Evolutionary conservation across 2,329 filamentous ascomycete genomes (phyloP).

Genomic region (Penicillium sp.): DNA sequence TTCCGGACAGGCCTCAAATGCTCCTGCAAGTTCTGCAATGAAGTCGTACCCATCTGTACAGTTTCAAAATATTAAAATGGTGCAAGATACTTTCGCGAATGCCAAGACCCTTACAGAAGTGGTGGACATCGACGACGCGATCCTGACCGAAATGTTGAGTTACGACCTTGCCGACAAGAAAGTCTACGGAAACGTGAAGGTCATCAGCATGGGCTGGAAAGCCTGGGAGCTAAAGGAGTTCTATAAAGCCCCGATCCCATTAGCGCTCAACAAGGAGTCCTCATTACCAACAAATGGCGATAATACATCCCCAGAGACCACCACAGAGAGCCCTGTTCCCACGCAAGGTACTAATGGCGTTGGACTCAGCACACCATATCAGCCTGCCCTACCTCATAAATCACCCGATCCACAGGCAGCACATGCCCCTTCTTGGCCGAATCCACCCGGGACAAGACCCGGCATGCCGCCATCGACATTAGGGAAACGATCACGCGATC

Average conservation of each 20-base stretch:
- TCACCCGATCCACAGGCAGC: background rate
- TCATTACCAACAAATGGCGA: conserved; percentile 15
- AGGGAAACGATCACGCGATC: conserved; percentile 25
- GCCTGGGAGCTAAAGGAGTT: conserved; percentile 37
- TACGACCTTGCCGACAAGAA: conserved; percentile 32
- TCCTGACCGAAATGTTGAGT: conserved; percentile 31
- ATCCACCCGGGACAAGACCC: background rate
- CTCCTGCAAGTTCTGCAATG: background rate
- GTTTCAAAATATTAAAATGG: conserved; percentile 2
- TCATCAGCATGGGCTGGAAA: conserved; percentile 40
- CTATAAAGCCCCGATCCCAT: conserved; percentile 29
- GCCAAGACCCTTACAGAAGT: conserved; percentile 31
- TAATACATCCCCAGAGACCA: conserved; percentile 2
- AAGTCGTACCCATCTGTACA: background rate
- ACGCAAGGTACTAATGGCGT: background rate
- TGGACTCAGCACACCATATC: background rate
- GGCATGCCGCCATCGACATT: conserved; percentile 17
- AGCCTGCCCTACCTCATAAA: background rate
- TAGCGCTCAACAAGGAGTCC: conserved; percentile 2
- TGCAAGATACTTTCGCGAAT: conserved; percentile 9
- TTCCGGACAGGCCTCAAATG: conserved; percentile 7
- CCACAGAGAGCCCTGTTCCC: background rate
- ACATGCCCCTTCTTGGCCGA: background rate
- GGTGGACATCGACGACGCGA: conserved; percentile 36
- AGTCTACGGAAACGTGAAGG: conserved; percentile 29